Conservation (phyloP, 2,329 filamentous ascomycete species). For the Talaromyces pinophilus region DNA sequence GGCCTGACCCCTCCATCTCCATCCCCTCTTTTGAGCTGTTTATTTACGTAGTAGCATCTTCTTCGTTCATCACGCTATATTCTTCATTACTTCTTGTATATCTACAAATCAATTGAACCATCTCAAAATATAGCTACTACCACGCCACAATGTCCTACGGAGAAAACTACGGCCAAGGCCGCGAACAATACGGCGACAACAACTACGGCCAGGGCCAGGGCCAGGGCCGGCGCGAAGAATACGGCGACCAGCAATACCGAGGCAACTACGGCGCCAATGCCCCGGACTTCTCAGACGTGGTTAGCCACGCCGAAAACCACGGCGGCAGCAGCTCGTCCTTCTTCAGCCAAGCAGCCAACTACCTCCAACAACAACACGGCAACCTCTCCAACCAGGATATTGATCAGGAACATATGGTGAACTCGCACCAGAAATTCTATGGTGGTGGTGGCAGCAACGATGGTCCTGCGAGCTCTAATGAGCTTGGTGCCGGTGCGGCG, state of each 20-base stretch:
- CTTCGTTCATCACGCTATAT: background rate
- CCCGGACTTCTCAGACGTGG: constrained; percentile 26
- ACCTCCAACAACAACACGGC: constrained; percentile 56
- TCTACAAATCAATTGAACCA: background rate
- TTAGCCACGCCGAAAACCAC: constrained; percentile 55
- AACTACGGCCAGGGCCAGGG: constrained; percentile 6
- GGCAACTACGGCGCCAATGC: constrained; percentile 21
- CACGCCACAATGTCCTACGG: constrained; percentile 24
- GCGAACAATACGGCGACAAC: constrained; percentile 17
- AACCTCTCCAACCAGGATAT: constrained; percentile 52
- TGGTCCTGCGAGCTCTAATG: constrained; percentile 45
- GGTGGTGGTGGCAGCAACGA: constrained; percentile 48
- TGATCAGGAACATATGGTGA: constrained; percentile 67
- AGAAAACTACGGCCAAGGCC: constrained; percentile 24
- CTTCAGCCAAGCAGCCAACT: constrained; percentile 59
- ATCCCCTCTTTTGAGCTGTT: background rate
- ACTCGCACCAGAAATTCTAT: constrained; percentile 76
- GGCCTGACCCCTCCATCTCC: constrained; percentile 2
- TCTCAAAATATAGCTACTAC: background rate
- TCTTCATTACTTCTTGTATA: background rate
- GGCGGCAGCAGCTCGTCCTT: constrained; percentile 49
- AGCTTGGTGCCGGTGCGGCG: constrained; percentile 48
- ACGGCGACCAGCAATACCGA: constrained; percentile 21
- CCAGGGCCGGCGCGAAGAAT: constrained; percentile 23
- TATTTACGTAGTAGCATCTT: background rate